phyloP scores from a whole-genome alignment of 2,329 filamentous ascomycete genomes.

The Leptographium flavum region DNA sequence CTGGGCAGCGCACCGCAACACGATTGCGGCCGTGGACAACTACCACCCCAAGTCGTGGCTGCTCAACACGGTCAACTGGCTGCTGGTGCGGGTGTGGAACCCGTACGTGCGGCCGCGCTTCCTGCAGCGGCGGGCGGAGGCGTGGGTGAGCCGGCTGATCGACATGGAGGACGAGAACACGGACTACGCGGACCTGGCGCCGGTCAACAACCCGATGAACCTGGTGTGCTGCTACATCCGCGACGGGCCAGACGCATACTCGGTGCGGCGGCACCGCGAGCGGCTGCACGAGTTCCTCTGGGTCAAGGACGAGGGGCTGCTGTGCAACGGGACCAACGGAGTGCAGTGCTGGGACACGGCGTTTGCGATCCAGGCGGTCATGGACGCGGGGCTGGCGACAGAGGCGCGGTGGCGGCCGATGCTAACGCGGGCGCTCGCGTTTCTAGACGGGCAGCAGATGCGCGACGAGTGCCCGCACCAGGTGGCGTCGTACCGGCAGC shows the following conservation, averaged over 20 bases:
- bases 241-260: slow-evolving; percentile 61
- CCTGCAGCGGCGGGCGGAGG: slow-evolving; percentile 59
- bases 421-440: slow-evolving; percentile 68
- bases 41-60: slow-evolving; percentile 87
- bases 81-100: slow-evolving; percentile 66
- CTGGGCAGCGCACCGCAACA: slow-evolving; percentile 67
- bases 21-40: slow-evolving; percentile 66
- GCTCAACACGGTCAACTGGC: slow-evolving; percentile 64
- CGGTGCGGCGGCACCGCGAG: slow-evolving; percentile 64
- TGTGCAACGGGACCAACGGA: slow-evolving; percentile 94
- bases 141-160: slow-evolving; percentile 69
- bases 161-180: slow-evolving; percentile 91
- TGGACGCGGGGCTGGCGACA: slow-evolving; percentile 64
- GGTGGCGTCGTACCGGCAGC: slow-evolving; percentile 73
- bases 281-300: slow-evolving; percentile 77
- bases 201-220: slow-evolving; percentile 85
- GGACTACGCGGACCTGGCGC: slow-evolving; percentile 70
- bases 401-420: slow-evolving; percentile 69
- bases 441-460: slow-evolving; percentile 85
- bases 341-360: slow-evolving; percentile 95
- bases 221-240: slow-evolving; percentile 72
- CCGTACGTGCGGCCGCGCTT: slow-evolving; percentile 57
- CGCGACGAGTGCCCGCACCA: slow-evolving; percentile 67
- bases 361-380: slow-evolving; percentile 71
- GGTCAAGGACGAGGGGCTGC: slow-evolving; percentile 85